Evolutionary conservation across 139 green algal genomes (phyloP).

Genomic region (Chlorella ohadii): DNA sequence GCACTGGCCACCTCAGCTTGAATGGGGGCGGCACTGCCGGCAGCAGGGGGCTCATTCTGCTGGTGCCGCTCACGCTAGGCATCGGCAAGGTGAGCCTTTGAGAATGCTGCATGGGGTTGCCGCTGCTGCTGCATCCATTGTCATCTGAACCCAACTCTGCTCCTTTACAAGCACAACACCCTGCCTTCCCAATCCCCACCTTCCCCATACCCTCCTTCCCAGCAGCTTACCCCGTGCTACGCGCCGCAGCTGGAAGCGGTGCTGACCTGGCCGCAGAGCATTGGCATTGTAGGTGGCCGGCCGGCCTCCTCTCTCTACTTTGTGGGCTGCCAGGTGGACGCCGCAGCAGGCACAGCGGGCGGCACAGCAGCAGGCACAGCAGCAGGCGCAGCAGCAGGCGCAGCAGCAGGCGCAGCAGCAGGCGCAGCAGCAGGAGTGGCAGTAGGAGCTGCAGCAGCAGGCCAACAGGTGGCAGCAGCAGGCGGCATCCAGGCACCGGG

Average conservation of each 20-base stretch:
- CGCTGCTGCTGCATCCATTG: too few relatives aligned
- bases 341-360: neutral
- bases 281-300: conserved; percentile 91
- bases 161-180: too few relatives aligned
- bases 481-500: neutral
- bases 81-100: conserved; percentile 73
- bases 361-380: conserved; percentile 1
- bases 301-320: conserved; percentile 89
- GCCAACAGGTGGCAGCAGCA: neutral
- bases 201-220: neutral
- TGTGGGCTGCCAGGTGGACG: conserved; percentile 71
- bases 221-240: conserved; percentile 84
- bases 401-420: neutral
- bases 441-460: neutral
- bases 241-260: conserved; percentile 78
- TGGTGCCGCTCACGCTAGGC: conserved; percentile 88
- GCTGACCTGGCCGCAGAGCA: conserved; percentile 78
- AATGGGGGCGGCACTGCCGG: neutral
- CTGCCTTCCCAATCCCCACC: too few relatives aligned
- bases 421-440: neutral
- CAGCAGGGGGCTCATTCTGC: conserved; percentile 64
- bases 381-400: neutral
- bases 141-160: too few relatives aligned
- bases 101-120: too few relatives aligned
- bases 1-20: neutral